These are phyloP conservation scores for Vitis hybrid DNA, from an alignment of 177 flowering plant species.

Conservation along the genomic window DNA sequence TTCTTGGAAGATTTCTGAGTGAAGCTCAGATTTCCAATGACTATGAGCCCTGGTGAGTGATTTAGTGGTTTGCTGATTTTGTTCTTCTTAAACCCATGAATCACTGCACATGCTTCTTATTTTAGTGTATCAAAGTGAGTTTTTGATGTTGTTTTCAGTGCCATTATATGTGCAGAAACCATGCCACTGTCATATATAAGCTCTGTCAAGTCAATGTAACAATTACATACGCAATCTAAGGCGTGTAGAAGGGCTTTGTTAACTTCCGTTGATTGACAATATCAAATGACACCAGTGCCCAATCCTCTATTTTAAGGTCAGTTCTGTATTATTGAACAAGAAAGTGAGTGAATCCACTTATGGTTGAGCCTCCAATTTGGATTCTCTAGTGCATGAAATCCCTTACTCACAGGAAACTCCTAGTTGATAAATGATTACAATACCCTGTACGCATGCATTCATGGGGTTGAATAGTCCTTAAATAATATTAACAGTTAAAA, in stretches of 20 bases:
- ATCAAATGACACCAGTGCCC: constrained; percentile 4
- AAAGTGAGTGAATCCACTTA: neutral
- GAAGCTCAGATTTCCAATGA: constrained; percentile 6
- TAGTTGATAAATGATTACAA: no score
- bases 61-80: neutral
- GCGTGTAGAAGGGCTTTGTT: constrained; percentile 12
- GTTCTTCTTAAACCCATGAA: neutral
- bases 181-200: constrained; percentile 9
- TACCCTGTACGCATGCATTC: neutral
- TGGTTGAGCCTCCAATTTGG: neutral
- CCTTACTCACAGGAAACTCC: neutral
- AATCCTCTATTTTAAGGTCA: constrained; percentile 12
- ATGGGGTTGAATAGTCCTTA: neutral
- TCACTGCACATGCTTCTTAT: neutral
- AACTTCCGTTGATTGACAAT: constrained; percentile 14
- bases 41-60: no score
- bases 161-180: constrained; percentile 15
- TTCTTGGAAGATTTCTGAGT: constrained; percentile 6
- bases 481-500: neutral
- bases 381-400: neutral
- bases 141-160: constrained; percentile 1
- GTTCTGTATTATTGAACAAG: constrained; percentile 6
- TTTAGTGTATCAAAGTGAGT: neutral
- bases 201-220: neutral
- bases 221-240: constrained; percentile 2